Base-by-base conservation (phyloP, 1,284 basidiomycete species). In the Malassezia caprae region DNA sequence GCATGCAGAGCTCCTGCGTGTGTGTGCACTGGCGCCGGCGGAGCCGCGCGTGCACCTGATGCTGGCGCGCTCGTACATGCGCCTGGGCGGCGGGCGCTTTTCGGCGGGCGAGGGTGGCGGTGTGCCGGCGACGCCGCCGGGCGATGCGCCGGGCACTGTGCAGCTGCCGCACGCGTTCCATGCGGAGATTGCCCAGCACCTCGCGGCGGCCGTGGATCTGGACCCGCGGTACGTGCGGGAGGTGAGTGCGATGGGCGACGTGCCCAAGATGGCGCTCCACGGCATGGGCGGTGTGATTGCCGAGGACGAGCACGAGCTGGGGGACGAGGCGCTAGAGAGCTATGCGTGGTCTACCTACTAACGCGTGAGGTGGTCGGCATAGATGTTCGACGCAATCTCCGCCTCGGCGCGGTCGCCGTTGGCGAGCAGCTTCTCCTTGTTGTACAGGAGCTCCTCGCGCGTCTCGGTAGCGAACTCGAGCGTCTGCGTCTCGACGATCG, bases 381-480 rank as follows among this genome's bases (percentile, higher is more conserved):
- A 64, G 32, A 74, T 61, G 62, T 74, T 74, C 48, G 71, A 63
- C 21, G 72, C 71, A 40, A 72, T 69, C 79, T 98, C 93, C 32
- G 90, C 87, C 78, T 98, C 93, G 62, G 89, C 88, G 62, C 87
- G 80, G 79, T 98, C 94, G 58, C 94, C 94, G 73, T 96, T 96
- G 39, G 89, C 84, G 54, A 96, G 80, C 52, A 96, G 82, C 78
- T 94, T 77, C 72, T 78, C 89, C 79, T 98, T 99, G 82, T 98
- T 98, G 80, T 99, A 99, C 47, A 98, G 80, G 55, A 98, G 82
- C 77, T 99, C 94, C 77, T 98, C 94, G 59, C 94, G 86, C 10
- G 90, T 96, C 79, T 98, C 94, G 42, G 90, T 96, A 10, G 90
- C 87, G 80, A 85, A 96, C 59, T 77, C 76, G 21, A 72, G 64